A percentile compares a stretch with the other conserved stretches of the same genome.
Conservation (phyloP, 331 rosid genomes). For the Malus hybrid region DNA sequence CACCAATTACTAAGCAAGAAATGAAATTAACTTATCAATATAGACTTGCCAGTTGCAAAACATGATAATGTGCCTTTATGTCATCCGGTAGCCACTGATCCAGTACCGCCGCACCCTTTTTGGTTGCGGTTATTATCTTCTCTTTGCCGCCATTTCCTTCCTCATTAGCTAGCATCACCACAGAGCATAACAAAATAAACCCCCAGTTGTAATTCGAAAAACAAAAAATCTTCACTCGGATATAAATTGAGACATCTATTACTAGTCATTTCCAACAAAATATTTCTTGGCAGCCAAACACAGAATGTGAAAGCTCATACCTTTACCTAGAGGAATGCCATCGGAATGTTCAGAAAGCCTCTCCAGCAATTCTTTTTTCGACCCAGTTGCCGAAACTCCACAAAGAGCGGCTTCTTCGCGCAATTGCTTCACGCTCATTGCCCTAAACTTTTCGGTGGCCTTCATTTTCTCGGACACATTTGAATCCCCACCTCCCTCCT, state of each 20-base stretch:
- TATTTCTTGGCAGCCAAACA: conserved; percentile 10
- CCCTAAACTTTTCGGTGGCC: conserved; percentile 31
- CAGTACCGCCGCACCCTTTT: conserved; percentile 85
- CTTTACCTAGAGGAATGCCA: conserved; percentile 21
- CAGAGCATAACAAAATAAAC: not conserved
- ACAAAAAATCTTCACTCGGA: no score
- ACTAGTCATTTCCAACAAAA: not conserved
- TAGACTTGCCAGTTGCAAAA: conserved; percentile 59
- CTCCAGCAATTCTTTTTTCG: conserved; percentile 44
- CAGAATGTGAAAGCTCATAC: conserved; percentile 1
- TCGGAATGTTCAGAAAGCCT: conserved; percentile 27
- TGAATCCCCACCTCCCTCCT: conserved; percentile 8
- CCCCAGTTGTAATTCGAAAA: not conserved
- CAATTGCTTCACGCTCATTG: conserved; percentile 25
- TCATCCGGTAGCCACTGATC: conserved; percentile 86
- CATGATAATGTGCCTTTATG: conserved; percentile 64
- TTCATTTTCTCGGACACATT: conserved; percentile 24
- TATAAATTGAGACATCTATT: not conserved
- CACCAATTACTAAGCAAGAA: not conserved
- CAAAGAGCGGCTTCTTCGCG: conserved; percentile 39
- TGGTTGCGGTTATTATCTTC: conserved; percentile 71
- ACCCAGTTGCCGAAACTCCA: conserved; percentile 28
- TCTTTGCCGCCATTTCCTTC: conserved; percentile 31
- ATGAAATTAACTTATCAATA: not conserved
- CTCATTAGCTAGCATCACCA: conserved; percentile 25